Evolutionary conservation across 495 filamentous ascomycete species (phyloP).

Genomic region (Aspergillus heteromorphus): DNA sequence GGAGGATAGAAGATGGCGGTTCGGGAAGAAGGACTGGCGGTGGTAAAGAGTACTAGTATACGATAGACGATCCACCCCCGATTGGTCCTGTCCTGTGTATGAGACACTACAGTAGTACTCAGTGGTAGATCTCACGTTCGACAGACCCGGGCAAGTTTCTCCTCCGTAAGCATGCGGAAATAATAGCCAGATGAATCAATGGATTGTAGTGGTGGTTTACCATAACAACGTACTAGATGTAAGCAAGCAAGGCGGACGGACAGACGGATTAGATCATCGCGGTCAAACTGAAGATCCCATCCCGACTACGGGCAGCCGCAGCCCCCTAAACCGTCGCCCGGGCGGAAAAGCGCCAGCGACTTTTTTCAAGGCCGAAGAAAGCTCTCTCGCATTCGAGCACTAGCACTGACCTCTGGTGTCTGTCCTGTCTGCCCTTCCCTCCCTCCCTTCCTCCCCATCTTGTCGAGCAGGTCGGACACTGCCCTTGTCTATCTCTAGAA

Average conservation of each 20-base stretch:
- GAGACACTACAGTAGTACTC: no score
- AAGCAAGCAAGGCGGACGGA: neutral
- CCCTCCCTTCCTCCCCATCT: neutral
- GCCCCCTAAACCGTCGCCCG: constrained; percentile 27
- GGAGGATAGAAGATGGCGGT: neutral
- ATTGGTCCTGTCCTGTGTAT: no score
- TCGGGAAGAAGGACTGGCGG: neutral
- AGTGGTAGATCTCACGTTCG: no score
- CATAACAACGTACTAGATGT: no score
- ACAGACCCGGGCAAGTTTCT: no score
- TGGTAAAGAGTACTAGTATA: neutral
- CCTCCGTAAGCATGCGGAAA: no score
- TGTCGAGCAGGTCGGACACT: constrained; percentile 13
- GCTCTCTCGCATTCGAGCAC: constrained; percentile 2
- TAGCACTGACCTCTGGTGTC: constrained; percentile 5
- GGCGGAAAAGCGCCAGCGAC: constrained; percentile 27
- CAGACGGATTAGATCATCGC: constrained; percentile 9
- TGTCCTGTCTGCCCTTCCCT: constrained; percentile 1
- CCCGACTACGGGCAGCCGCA: constrained; percentile 24
- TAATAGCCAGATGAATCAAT: no score
- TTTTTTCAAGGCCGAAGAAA: constrained; percentile 22
- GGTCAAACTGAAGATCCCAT: constrained; percentile 13
- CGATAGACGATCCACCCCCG: neutral
- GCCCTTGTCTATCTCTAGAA: constrained; percentile 6
- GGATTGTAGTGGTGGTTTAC: no score